Conservation (phyloP, 495 filamentous ascomycete genomes). For the Physcia stellaris region DNA sequence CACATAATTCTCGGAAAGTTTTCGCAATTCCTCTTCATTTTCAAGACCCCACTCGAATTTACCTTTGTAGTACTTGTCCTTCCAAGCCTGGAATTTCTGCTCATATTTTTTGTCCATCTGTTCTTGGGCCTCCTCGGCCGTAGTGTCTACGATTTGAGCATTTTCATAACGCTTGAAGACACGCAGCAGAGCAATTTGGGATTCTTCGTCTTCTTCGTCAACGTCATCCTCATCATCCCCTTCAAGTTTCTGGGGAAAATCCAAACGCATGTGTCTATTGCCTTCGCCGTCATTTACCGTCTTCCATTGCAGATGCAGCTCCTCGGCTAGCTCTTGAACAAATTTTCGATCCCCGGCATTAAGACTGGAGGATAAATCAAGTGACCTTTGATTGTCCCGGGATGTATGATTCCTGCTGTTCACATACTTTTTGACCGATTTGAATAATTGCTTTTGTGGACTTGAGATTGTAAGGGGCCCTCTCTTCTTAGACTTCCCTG, state of each 20-base stretch:
- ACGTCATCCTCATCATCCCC: conserved; percentile 42
- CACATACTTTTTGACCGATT: conserved; percentile 68
- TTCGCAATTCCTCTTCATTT: conserved; percentile 65
- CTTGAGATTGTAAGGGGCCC: conserved; percentile 64
- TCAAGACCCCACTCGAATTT: conserved; percentile 87
- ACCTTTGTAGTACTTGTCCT: conserved; percentile 76
- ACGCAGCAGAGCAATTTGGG: conserved; percentile 64
- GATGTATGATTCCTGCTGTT: conserved; percentile 37
- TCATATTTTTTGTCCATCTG: conserved; percentile 74
- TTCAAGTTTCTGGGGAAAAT: conserved; percentile 45
- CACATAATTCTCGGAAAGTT: conserved; percentile 89
- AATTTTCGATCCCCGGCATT: conserved; percentile 84
- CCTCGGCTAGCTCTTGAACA: conserved; percentile 73
- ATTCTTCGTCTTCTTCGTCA: conserved; percentile 74
- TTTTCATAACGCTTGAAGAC: conserved; percentile 83
- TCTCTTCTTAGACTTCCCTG: too few species aligned
- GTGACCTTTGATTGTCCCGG: conserved; percentile 25
- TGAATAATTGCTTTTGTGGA: conserved; percentile 67
- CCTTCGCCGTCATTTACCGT: conserved; percentile 67
- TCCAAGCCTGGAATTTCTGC: conserved; percentile 79
- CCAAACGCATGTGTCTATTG: conserved; percentile 63
- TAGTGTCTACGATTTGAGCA: conserved; percentile 70
- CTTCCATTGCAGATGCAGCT: conserved; percentile 67
- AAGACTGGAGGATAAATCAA: conserved; percentile 62
- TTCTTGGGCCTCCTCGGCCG: conserved; percentile 60